Conservation (phyloP, 768 basidiomycete genomes). For the Collybia nuda region DNA sequence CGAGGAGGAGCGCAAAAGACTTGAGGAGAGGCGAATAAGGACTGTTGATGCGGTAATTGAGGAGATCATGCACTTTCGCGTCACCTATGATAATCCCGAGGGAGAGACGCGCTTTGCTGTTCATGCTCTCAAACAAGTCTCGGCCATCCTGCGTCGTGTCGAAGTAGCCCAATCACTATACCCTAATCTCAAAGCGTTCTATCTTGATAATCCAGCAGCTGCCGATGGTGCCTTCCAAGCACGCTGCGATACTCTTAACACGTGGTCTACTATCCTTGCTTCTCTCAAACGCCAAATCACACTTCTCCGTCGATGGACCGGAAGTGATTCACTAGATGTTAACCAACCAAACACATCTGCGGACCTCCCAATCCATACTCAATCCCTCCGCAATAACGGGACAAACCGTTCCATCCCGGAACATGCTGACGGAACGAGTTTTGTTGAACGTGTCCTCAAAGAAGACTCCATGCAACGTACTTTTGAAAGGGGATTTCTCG, state of each 20-base stretch:
- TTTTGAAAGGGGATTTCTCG: slow-evolving; percentile 88
- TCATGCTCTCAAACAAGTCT: slow-evolving; percentile 61
- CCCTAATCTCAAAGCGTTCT: slow-evolving; percentile 79
- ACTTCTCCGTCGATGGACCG: slow-evolving; percentile 90
- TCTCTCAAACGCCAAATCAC: slow-evolving; percentile 82
- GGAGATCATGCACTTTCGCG: slow-evolving; percentile 77
- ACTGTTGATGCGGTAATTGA: slow-evolving; percentile 82
- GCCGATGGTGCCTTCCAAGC: slow-evolving; percentile 66
- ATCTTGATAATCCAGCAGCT: slow-evolving; percentile 73
- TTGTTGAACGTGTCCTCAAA: slow-evolving; percentile 91
- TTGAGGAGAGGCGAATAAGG: slow-evolving; percentile 82
- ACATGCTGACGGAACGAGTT: slow-evolving; percentile 71
- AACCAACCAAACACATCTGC: slow-evolving; percentile 72
- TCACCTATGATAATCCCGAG: slow-evolving; percentile 37
- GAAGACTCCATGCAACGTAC: slow-evolving; percentile 95
- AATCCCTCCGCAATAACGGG: slow-evolving; percentile 23
- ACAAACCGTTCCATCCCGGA: slow-evolving; percentile 36
- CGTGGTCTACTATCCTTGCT: slow-evolving; percentile 87
- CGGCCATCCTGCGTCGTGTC: slow-evolving; percentile 67
- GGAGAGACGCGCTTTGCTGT: slow-evolving; percentile 33
- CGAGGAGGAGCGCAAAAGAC: slow-evolving; percentile 75
- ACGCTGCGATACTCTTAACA: slow-evolving; percentile 86
- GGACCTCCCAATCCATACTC: slow-evolving; percentile 46
- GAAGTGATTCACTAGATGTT: slow-evolving; percentile 87
- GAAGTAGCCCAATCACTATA: slow-evolving; percentile 87